Conservation (phyloP, 306 rosid species). For the Vigna hirtella region DNA sequence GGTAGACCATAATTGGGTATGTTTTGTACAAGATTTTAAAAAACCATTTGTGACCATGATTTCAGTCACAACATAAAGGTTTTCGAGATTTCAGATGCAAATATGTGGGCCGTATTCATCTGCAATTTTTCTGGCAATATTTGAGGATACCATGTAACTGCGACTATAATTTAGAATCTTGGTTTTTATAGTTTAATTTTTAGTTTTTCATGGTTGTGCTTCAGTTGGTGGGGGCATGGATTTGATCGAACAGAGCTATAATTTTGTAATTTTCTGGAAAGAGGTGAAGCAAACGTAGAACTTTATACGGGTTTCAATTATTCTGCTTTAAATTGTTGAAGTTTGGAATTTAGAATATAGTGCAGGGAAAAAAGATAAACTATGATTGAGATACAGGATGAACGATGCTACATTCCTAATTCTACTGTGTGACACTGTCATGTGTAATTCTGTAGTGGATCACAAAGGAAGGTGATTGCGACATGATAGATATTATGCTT, state of each 20-base stretch:
- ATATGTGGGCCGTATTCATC: not conserved
- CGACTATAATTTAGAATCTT: not conserved
- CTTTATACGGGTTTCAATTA: slow-evolving; percentile 28
- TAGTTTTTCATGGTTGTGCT: not conserved
- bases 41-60: not conserved
- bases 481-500: slow-evolving; percentile 45
- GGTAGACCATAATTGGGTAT: slow-evolving; percentile 12
- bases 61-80: not conserved
- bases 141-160: not conserved
- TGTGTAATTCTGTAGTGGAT: slow-evolving; percentile 42
- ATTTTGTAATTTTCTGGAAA: slow-evolving; percentile 34
- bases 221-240: not conserved
- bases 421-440: slow-evolving; percentile 21
- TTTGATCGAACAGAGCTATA: slow-evolving; percentile 20
- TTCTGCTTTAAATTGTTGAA: slow-evolving; percentile 35
- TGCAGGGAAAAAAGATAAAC: not conserved
- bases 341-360: slow-evolving; percentile 22
- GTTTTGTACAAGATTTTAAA: not conserved
- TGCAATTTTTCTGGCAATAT: not conserved
- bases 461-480: slow-evolving; percentile 45
- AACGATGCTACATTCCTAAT: slow-evolving; percentile 40
- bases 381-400: slow-evolving; percentile 16
- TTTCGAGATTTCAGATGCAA: not conserved
- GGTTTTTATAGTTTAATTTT: not conserved
- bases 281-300: slow-evolving; percentile 37